A percentile compares a stretch with the other conserved stretches of the same genome.
These are phyloP conservation scores for Panicum virgatum DNA, from an alignment of 202 grass and related monocot species.

Conservation along the genomic window DNA sequence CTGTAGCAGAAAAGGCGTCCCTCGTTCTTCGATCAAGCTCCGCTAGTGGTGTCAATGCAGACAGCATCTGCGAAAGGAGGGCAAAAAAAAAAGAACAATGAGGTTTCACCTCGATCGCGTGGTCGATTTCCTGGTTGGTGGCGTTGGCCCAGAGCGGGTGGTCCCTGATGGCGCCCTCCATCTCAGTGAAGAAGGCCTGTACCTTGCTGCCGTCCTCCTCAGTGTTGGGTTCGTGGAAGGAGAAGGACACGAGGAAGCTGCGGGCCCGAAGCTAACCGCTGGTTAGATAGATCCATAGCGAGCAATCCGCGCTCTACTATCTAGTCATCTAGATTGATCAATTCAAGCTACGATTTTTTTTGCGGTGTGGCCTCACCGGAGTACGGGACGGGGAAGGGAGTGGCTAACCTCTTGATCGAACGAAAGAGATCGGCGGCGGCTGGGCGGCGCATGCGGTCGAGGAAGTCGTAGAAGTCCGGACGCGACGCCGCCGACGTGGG, in stretches of 20 bases:
- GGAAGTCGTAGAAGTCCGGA: slow-evolving; percentile 77
- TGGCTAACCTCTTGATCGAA: slow-evolving; percentile 74
- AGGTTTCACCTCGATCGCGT: slow-evolving; percentile 72
- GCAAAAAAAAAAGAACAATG: not conserved
- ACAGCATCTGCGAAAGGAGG: not conserved
- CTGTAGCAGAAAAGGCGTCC: no score
- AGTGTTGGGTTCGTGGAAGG: slow-evolving; percentile 50
- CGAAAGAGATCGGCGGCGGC: slow-evolving; percentile 76
- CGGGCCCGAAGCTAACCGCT: not conserved
- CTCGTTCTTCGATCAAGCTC: no score
- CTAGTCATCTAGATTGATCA: not conserved
- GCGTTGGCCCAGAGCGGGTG: slow-evolving; percentile 81
- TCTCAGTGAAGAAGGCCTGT: slow-evolving; percentile 65
- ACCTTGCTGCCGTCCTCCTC: slow-evolving; percentile 65
- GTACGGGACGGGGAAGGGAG: not conserved
- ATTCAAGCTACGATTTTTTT: not conserved
- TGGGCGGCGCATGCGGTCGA: slow-evolving; percentile 86
- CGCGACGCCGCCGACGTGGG: slow-evolving; percentile 43
- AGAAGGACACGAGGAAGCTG: slow-evolving; percentile 87
- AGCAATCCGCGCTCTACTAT: not conserved
- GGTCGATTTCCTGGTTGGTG: slow-evolving; percentile 73
- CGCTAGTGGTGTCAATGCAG: no score
- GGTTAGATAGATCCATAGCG: slow-evolving; percentile 11
- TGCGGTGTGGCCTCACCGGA: not conserved
- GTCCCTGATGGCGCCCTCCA: slow-evolving; percentile 66